Evolutionary conservation across 192 early-diverging fungal species (phyloP).

Genomic region (Linnemannia schmuckeri): DNA sequence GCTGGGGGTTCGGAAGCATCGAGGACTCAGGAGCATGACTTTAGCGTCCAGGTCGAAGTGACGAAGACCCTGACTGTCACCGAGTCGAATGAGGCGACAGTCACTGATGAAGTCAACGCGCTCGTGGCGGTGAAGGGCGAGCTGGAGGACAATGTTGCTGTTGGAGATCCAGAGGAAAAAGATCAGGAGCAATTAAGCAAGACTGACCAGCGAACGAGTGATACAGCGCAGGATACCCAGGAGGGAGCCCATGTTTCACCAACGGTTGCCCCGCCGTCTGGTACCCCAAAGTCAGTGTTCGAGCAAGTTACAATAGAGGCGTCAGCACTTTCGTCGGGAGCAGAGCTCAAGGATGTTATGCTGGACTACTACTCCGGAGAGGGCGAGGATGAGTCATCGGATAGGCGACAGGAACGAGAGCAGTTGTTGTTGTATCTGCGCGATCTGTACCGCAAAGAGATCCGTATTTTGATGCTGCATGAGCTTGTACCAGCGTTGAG

Average conservation of each 20-base stretch:
- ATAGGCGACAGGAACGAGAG: not conserved
- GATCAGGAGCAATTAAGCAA: not conserved
- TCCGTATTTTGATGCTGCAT: conserved; percentile 14
- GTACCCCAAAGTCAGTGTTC: not conserved
- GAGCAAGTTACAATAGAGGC: not conserved
- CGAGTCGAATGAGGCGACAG: not conserved
- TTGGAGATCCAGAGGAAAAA: not conserved
- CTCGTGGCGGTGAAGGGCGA: not conserved
- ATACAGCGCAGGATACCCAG: not conserved
- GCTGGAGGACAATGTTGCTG: not conserved
- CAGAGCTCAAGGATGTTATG: not conserved
- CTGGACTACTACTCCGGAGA: not conserved
- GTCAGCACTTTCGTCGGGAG: not conserved
- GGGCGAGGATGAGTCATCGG: not conserved
- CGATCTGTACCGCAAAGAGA: conserved; percentile 13
- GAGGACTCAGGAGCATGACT: not conserved
- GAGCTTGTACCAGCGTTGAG: conserved; percentile 28
- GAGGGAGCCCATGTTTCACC: not conserved
- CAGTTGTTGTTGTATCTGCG: conserved; percentile 14
- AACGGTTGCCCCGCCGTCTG: not conserved
- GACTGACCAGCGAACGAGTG: not conserved
- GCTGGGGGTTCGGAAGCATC: not conserved
- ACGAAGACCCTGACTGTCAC: not conserved
- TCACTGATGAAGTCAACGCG: not conserved
- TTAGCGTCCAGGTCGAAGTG: not conserved